phyloP scores from a whole-genome alignment of 148 eudicot genomes.

The Polygonum maritimum region DNA sequence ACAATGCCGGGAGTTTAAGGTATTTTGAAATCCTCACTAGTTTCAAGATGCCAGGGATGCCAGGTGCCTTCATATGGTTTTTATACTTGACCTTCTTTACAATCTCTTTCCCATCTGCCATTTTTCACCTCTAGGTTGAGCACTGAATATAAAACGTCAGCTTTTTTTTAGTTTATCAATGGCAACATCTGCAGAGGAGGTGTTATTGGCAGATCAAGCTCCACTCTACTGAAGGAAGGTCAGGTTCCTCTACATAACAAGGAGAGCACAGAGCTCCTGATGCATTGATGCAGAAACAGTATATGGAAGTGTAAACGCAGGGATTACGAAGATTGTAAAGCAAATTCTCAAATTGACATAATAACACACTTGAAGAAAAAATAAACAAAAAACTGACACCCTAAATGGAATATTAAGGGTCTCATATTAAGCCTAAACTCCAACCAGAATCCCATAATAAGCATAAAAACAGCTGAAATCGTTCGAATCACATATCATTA shows the following conservation, averaged over 20 bases:
- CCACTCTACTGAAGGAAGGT: background rate
- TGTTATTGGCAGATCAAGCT: background rate
- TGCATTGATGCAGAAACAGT: background rate
- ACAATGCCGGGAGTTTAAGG: background rate
- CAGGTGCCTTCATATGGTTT: constrained; percentile 40
- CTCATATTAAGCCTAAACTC: background rate
- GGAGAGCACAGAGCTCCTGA: background rate
- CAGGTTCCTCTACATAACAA: background rate
- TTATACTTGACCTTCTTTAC: constrained; percentile 57
- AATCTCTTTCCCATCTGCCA: constrained; percentile 35
- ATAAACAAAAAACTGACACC: background rate
- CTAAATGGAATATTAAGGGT: background rate
- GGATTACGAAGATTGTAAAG: background rate
- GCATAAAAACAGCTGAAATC: background rate
- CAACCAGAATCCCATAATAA: background rate
- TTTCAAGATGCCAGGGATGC: constrained; percentile 45
- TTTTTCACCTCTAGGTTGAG: constrained; percentile 14
- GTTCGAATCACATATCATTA: too few species aligned
- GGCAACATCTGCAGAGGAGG: background rate
- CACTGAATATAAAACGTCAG: background rate
- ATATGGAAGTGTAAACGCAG: background rate
- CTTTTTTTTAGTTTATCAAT: background rate
- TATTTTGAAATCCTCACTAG: constrained; percentile 26
- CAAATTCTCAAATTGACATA: background rate
- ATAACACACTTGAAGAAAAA: background rate